Conservation (phyloP, 1,139 yeast species). For the Hyphopichia khmerensis region DNA sequence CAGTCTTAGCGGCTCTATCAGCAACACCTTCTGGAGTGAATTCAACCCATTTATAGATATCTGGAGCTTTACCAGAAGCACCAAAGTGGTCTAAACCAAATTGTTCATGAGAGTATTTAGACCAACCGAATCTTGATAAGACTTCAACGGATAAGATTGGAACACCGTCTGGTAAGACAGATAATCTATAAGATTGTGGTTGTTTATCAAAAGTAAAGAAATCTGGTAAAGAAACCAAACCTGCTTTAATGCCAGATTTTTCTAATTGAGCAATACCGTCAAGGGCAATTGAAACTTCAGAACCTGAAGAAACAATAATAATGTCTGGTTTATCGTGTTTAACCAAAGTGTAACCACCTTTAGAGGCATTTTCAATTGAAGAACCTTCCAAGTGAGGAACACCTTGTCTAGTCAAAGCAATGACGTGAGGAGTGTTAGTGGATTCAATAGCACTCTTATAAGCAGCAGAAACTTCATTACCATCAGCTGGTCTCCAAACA, state of each 20-base stretch:
- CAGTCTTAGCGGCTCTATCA: constrained; percentile 76
- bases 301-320: constrained; percentile 88
- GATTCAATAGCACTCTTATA: constrained; percentile 76
- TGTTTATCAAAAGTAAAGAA: constrained; percentile 87
- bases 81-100: constrained; percentile 96
- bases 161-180: constrained; percentile 90
- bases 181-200: constrained; percentile 71
- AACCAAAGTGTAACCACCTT: constrained; percentile 89
- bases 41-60: constrained; percentile 79
- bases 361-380: constrained; percentile 82
- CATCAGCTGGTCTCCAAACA: constrained; percentile 99
- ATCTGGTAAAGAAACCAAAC: constrained; percentile 92
- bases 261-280: constrained; percentile 73
- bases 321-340: constrained; percentile 68
- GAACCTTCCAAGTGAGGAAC: constrained; percentile 96
- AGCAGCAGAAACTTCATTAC: constrained; percentile 98
- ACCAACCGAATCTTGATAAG: constrained; percentile 89
- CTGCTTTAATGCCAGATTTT: constrained; percentile 66
- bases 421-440: constrained; percentile 76
- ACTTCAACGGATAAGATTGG: constrained; percentile 96
- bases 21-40: constrained; percentile 95
- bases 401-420: constrained; percentile 97
- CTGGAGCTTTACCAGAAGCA: constrained; percentile 90
- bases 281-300: constrained; percentile 84
- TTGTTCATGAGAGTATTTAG: constrained; percentile 93